Percentiles rank a stretch among this genome's conserved stretches.
Conservation (phyloP, 768 basidiomycete genomes). For the Psilocybe azurescens region DNA sequence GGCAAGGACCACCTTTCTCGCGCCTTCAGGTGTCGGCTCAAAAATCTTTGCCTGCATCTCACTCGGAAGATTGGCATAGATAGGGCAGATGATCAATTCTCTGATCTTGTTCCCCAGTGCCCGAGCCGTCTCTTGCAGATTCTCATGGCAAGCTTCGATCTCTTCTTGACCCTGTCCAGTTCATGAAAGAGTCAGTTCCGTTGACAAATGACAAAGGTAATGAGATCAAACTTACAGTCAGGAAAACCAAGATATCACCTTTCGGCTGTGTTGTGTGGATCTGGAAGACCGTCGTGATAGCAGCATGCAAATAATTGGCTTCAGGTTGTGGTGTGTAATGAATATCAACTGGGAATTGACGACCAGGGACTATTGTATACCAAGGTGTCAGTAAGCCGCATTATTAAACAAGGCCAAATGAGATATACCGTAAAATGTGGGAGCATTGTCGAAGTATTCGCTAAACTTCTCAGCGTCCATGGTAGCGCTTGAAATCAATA, state of each 20-base stretch:
- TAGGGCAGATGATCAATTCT: conserved; percentile 95
- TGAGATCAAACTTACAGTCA: conserved; percentile 67
- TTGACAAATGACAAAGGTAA: neutral
- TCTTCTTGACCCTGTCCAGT: conserved; percentile 91
- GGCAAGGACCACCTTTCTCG: conserved; percentile 96
- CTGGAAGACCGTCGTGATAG: conserved; percentile 98
- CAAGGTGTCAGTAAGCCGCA: conserved; percentile 1
- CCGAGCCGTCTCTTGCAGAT: conserved; percentile 92
- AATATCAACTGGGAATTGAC: conserved; percentile 96
- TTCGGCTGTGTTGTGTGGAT: conserved; percentile 98
- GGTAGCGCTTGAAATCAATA: conserved; percentile 96
- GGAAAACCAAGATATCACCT: conserved; percentile 96
- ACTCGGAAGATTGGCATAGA: conserved; percentile 98
- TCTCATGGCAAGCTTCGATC: conserved; percentile 97
- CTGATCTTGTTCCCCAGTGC: conserved; percentile 95
- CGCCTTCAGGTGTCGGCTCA: conserved; percentile 96
- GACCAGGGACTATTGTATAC: conserved; percentile 79
- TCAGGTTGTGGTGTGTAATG: conserved; percentile 99
- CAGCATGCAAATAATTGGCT: conserved; percentile 98
- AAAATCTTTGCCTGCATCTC: conserved; percentile 99
- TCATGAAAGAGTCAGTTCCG: conserved; percentile 16
- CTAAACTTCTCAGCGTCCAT: conserved; percentile 98
- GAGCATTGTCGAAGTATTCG: conserved; percentile 96
- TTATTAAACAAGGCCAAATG: neutral
- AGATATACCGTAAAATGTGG: conserved; percentile 85